A percentile compares a stretch with the other conserved stretches of the same genome.
Evolutionary conservation across 208 protist genomes (phyloP).

Genomic region (Crithidia bombi): DNA sequence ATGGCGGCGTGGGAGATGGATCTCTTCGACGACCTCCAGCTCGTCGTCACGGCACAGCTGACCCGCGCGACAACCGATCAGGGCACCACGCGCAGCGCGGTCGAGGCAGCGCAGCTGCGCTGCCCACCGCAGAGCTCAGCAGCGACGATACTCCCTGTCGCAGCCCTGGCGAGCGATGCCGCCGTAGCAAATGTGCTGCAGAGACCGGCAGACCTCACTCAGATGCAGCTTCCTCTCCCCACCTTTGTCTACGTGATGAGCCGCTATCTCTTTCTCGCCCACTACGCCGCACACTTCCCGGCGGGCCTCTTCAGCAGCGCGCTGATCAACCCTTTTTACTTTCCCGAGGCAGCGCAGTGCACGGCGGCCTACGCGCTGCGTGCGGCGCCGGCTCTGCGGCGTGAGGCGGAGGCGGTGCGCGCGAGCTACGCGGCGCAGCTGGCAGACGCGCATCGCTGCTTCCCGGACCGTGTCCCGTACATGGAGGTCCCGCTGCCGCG

Average conservation of each 20-base stretch:
- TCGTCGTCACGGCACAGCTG: constrained; percentile 26
- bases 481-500: constrained; percentile 34
- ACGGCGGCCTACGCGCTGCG: constrained; percentile 39
- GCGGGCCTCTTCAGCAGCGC: constrained; percentile 45
- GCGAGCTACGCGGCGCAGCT: constrained; percentile 25
- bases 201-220: constrained; percentile 10
- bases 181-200: constrained; percentile 11
- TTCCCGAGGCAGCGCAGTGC: constrained; percentile 38
- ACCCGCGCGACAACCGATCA: constrained; percentile 10
- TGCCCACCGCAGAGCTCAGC: neutral
- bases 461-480: constrained; percentile 14
- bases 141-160: too few relatives aligned
- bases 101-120: constrained; percentile 12
- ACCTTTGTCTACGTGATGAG: constrained; percentile 82
- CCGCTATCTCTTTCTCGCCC: constrained; percentile 62
- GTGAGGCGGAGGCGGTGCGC: constrained; percentile 14
- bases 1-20: constrained; percentile 47
- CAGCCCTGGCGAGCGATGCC: neutral
- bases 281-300: constrained; percentile 63
- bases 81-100: constrained; percentile 13
- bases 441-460: constrained; percentile 31
- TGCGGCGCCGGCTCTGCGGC: constrained; percentile 27
- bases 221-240: constrained; percentile 53
- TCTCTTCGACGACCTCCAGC: constrained; percentile 47
- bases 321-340: constrained; percentile 54